Evolutionary conservation across 208 protist species (phyloP).

Genomic region (Herpetomonas samuelpessoai): DNA sequence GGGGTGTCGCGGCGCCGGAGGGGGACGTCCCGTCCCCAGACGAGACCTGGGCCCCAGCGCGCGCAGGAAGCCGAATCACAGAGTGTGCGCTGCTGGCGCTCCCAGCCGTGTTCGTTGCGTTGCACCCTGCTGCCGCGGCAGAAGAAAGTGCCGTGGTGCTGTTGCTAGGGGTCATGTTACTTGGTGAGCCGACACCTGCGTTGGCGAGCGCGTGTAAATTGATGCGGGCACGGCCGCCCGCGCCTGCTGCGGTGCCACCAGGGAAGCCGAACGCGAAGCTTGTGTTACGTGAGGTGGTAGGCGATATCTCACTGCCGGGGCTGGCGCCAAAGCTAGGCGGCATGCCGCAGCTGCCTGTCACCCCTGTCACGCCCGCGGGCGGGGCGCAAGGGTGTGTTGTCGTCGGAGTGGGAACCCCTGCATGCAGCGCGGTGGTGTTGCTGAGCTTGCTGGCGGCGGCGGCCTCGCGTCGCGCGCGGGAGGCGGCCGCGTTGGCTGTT

Average conservation of each 20-base stretch:
- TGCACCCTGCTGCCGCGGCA: too few relatives aligned
- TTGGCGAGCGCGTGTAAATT: slow-evolving; percentile 12
- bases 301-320: not conserved
- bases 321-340: not conserved
- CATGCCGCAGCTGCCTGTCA: slow-evolving; percentile 1
- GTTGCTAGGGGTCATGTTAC: too few relatives aligned
- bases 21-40: too few relatives aligned
- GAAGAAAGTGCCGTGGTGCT: too few relatives aligned
- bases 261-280: slow-evolving; percentile 20
- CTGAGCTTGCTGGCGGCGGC: not conserved
- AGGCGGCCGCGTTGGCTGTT: slow-evolving; percentile 5
- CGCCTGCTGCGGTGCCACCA: too few relatives aligned
- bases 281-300: slow-evolving; percentile 12
- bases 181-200: not conserved
- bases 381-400: too few relatives aligned
- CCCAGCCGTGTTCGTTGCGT: too few relatives aligned
- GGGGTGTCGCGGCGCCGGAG: too few relatives aligned
- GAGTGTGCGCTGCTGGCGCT: too few relatives aligned
- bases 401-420: too few relatives aligned
- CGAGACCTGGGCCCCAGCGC: too few relatives aligned
- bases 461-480: not conserved
- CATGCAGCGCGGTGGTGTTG: not conserved
- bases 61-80: too few relatives aligned
- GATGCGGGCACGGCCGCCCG: slow-evolving; percentile 3
- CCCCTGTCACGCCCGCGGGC: not conserved